These are phyloP conservation scores for Conticribra guillardii DNA, from an alignment of 108 stramenopile species.

Conservation along the genomic window DNA sequence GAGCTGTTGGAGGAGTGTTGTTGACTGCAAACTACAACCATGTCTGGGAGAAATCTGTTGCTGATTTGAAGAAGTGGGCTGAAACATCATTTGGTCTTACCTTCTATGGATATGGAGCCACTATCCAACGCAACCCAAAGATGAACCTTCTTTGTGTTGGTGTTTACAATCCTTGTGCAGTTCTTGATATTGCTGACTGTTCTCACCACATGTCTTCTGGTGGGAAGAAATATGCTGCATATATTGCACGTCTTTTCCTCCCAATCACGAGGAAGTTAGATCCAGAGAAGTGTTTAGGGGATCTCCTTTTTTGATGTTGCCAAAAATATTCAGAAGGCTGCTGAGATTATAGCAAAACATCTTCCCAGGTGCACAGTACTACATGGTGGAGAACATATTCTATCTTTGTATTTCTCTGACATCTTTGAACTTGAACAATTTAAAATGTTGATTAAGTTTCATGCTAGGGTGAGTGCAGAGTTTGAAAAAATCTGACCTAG, in stretches of 20 bases:
- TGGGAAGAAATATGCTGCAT: conserved; percentile 13
- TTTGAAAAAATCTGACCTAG: no score
- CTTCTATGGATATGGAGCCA: background rate
- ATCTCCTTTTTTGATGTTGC: background rate
- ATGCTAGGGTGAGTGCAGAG: background rate
- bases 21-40: no score
- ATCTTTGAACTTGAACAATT: background rate
- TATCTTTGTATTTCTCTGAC: background rate
- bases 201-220: conserved; percentile 1
- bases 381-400: background rate
- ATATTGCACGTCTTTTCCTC: conserved; percentile 3
- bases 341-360: background rate
- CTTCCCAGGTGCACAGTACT: background rate
- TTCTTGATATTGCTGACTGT: no score
- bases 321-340: background rate
- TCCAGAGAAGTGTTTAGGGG: no score
- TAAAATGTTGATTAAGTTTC: background rate
- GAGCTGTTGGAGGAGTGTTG: no score
- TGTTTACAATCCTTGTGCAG: no score
- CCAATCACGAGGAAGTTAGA: background rate
- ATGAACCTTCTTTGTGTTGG: background rate
- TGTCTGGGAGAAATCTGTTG: no score
- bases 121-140: conserved; percentile 2
- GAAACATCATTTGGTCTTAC: background rate
- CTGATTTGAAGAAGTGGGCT: no score